Evolutionary conservation across 768 basidiomycete species (phyloP).

Genomic region (Calocera cornea): DNA sequence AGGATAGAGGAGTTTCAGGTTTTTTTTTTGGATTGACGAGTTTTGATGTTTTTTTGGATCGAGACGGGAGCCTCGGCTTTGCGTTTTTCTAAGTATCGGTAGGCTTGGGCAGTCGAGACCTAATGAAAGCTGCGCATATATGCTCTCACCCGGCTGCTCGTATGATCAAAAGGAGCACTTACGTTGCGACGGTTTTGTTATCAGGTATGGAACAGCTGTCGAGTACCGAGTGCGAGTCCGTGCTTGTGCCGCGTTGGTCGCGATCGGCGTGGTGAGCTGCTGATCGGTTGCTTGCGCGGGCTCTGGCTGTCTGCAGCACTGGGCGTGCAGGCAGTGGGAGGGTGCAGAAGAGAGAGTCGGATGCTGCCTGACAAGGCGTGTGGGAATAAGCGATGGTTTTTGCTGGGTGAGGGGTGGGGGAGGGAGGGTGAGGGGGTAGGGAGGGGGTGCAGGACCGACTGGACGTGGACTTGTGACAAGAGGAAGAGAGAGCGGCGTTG

Average conservation of each 20-base stretch:
- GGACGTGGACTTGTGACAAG: not conserved
- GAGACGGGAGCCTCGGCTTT: not conserved
- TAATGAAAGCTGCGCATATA: conserved; percentile 3
- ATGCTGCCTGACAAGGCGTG: conserved; percentile 5
- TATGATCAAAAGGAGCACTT: not conserved
- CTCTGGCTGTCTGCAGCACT: not conserved
- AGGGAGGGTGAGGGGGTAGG: not conserved
- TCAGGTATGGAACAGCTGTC: not conserved
- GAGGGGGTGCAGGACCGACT: not conserved
- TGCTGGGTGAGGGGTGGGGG: not conserved
- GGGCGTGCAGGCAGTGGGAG: too few relatives aligned
- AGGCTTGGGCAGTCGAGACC: not conserved
- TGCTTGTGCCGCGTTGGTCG: not conserved
- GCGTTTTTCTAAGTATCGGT: not conserved
- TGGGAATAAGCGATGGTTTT: conserved; percentile 2
- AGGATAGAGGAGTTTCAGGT: not conserved
- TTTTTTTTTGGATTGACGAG: not conserved
- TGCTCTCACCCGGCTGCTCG: not conserved
- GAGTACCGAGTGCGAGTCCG: not conserved
- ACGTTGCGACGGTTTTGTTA: not conserved
- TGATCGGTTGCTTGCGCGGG: not conserved
- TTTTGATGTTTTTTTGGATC: not conserved
- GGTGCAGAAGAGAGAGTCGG: not conserved
- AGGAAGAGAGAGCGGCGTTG: not conserved
- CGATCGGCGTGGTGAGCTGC: not conserved